phyloP scores from a whole-genome alignment of 306 rosid genomes.

The Quercus cerris region DNA sequence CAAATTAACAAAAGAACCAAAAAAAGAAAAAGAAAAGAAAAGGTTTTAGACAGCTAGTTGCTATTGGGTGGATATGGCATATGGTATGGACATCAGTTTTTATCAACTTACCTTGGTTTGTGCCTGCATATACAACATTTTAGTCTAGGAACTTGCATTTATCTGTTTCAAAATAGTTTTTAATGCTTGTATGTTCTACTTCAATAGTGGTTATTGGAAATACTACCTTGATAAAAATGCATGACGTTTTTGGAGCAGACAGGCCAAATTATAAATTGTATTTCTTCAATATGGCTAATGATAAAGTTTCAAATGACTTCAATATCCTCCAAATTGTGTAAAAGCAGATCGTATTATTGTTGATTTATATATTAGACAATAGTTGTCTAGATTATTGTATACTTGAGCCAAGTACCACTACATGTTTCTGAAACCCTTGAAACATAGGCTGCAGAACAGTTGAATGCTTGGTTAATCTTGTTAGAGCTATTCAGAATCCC shows the following conservation, averaged over 20 bases:
- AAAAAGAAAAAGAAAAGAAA: background rate
- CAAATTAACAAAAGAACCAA: no score
- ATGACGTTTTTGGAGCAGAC: background rate
- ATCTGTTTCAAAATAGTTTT: constrained; percentile 4
- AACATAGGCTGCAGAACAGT: background rate
- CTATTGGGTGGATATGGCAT: background rate
- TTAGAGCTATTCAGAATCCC: background rate
- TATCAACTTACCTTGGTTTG: background rate
- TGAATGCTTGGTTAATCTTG: background rate
- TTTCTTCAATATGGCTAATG: background rate
- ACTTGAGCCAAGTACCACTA: background rate
- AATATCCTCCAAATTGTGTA: constrained; percentile 1
- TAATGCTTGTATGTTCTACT: constrained; percentile 6
- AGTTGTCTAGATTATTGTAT: background rate
- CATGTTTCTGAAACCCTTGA: constrained; percentile 8
- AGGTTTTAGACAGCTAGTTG: background rate
- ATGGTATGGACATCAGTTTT: background rate
- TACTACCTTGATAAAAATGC: background rate
- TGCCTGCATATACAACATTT: background rate
- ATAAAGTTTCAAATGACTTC: background rate
- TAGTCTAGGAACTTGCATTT: background rate
- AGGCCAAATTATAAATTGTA: background rate
- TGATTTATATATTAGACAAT: background rate
- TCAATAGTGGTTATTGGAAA: background rate
- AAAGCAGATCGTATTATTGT: background rate